phyloP scores from a whole-genome alignment of 129 eudicot species.

The Flaveria trinervia region DNA sequence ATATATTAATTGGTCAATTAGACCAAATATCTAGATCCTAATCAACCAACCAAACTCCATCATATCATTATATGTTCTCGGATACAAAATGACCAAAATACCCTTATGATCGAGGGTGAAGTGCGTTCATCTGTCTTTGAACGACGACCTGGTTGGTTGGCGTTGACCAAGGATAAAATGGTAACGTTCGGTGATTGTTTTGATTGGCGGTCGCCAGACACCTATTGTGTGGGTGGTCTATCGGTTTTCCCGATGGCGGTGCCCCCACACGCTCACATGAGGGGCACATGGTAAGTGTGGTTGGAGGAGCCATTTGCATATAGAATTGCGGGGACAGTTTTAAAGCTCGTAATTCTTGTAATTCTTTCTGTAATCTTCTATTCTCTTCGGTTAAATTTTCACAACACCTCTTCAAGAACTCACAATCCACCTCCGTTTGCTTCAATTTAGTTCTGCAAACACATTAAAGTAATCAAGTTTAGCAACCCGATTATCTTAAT shows the following conservation, averaged over 20 bases:
- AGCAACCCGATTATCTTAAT: neutral
- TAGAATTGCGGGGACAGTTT: conserved; percentile 90
- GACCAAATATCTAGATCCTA: conserved; percentile 36
- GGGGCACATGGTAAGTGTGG: conserved; percentile 97
- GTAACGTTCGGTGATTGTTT: conserved; percentile 45
- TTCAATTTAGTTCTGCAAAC: conserved; percentile 80
- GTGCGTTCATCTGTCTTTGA: conserved; percentile 47
- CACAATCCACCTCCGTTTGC: conserved; percentile 97
- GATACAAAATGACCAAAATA: conserved; percentile 16
- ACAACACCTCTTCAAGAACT: conserved; percentile 81
- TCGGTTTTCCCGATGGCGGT: conserved; percentile 40
- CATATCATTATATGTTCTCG: neutral
- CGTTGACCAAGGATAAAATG: conserved; percentile 61
- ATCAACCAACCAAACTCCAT: conserved; percentile 25
- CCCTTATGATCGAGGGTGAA: conserved; percentile 44
- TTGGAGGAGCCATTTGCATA: conserved; percentile 97
- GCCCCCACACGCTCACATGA: conserved; percentile 90
- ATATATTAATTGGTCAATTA: conserved; percentile 27
- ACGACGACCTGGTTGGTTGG: conserved; percentile 34
- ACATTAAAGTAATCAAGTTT: neutral
- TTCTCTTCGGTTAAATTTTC: conserved; percentile 89
- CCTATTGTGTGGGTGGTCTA: conserved; percentile 30
- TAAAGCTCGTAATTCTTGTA: conserved; percentile 79
- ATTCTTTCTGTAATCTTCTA: conserved; percentile 86
- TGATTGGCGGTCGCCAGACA: conserved; percentile 20